Evolutionary conservation across 2,329 filamentous ascomycete genomes (phyloP), one percentile per base, ranked within the genome.

Genomic region (Fusarium liriodendri): DNA sequence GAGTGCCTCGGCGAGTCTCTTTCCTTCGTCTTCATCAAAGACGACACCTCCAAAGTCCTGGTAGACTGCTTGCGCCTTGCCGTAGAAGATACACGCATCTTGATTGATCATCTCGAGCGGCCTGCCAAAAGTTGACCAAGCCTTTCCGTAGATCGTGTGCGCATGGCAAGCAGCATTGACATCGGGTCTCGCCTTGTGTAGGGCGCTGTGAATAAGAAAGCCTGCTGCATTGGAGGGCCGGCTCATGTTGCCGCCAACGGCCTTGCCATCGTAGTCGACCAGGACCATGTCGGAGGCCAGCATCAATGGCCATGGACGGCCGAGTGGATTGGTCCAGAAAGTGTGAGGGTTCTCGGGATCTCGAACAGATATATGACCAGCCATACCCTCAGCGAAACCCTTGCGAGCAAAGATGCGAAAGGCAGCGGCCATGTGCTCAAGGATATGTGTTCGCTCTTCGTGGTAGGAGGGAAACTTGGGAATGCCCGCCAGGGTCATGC

Each of bases 11-110:
- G 33, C 32, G 22, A 58, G 33, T 25, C 27, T 58, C 14, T 27
- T 35, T 14, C 32, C 27, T 22, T 58, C 54, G 73, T 75, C 22
- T 70, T 60, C 64, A 4, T 55, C 52, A 6, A 55, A 33, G n/a
- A 55, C 52, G 11, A 55, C 32, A 13, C 52, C 52, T 33, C 52
- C 52, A 5, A 55, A 55, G 14, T 33, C 32, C 13, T 55, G n/a
- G 14, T 55, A 55, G 29, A 35, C 52, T 29, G 52, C 29, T 4
- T 55, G 52, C 2, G 40, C 20, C 5, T 32, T 55, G 6, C 29
- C 52, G 8, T 32, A 55, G n/a, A 55, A 55, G 52, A 33, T 4
- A n/a, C 52, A 55, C 1, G 52, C 32, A 55, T 55, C 52, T 35
- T 55, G 52, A 14, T 33, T 55, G 52, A 55, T 55, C 18, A 55